Evolutionary conservation across 73 alveolate species (phyloP), one percentile per base, ranked within the genome.

Genomic region (Durusdinium trenchii): DNA sequence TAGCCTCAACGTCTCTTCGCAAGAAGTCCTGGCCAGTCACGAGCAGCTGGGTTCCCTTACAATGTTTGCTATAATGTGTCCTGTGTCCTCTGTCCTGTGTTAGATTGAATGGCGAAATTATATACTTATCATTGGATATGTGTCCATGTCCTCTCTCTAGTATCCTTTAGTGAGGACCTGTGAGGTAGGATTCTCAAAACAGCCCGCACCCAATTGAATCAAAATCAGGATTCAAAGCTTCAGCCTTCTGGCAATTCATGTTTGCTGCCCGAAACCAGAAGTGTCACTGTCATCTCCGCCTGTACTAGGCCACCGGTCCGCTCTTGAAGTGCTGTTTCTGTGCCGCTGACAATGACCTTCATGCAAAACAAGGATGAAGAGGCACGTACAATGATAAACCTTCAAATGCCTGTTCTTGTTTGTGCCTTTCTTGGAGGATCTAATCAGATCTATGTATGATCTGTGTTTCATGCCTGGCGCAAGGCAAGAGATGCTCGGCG

Each of bases 231-330:
- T n/a, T n/a, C n/a, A n/a, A n/a, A n/a, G n/a, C n/a, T n/a, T n/a
- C n/a, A n/a, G n/a, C n/a, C n/a, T n/a, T n/a, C n/a, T n/a, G n/a
- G n/a, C n/a, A n/a, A n/a, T n/a, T n/a, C n/a, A n/a, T n/a, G n/a
- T n/a, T n/a, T n/a, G n/a, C n/a, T n/a, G n/a, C n/a, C n/a, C 79
- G 10, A 32, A 64, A 64, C n/a, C n/a, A 6, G 42, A 18, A 32
- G 79, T 26, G 42, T 64, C 79, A 23, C 42, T 38, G 6, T 64
- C 42, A 23, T 6, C 79, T 26, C n/a, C 83, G 38, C 97, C 97
- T 90, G 97, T 46, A 90, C 97, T n/a, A 90, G n/a, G 64, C 97
- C 97, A 14, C 97, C 97, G 6, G 75, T 67, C 57, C 97, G 83
- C 36, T 26, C 46, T 54, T 35, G 64, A 35, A 90, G 87, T 14